These are phyloP conservation scores for Alternaria sp. DNA, from an alignment of 2,329 filamentous ascomycete genomes.

Conservation along the genomic window DNA sequence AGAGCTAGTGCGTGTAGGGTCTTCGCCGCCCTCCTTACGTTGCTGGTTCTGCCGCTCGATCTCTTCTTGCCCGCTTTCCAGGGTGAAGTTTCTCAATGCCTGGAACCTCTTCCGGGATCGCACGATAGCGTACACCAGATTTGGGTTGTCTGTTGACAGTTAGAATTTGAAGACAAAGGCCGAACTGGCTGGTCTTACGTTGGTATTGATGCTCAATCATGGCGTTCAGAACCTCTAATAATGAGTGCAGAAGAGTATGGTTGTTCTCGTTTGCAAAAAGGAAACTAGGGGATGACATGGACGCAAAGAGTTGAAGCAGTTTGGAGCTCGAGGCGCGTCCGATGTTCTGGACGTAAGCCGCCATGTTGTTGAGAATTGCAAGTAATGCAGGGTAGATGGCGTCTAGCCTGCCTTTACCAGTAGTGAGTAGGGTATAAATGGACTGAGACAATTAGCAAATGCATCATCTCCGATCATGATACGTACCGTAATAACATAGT, in stretches of 20 bases:
- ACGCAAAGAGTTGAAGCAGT: conserved; percentile 84
- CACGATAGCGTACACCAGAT: conserved; percentile 80
- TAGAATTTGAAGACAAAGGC: conserved; percentile 23
- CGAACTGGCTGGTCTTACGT: conserved; percentile 60
- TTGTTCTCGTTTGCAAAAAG: conserved; percentile 92
- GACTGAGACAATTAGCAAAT: conserved; percentile 64
- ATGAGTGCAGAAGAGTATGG: conserved; percentile 77
- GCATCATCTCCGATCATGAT: background rate
- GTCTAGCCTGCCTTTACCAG: conserved; percentile 86
- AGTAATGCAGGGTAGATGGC: conserved; percentile 92
- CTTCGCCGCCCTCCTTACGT: conserved; percentile 65
- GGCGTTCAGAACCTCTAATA: conserved; percentile 88
- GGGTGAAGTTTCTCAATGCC: conserved; percentile 82
- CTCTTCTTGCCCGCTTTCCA: conserved; percentile 91
- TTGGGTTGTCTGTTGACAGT: conserved; percentile 71
- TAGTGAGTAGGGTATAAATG: conserved; percentile 89
- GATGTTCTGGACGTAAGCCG: conserved; percentile 81
- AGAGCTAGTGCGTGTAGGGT: conserved; percentile 64
- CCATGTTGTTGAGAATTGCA: conserved; percentile 92
- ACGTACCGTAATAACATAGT: conserved; percentile 87
- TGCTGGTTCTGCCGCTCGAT: conserved; percentile 80
- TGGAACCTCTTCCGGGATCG: conserved; percentile 85
- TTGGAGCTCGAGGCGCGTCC: conserved; percentile 79
- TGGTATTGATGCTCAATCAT: conserved; percentile 88
- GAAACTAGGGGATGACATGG: conserved; percentile 93